Evolutionary conservation across 1,284 basidiomycete species (phyloP).

Genomic region (Trichosporon coremiiforme): DNA sequence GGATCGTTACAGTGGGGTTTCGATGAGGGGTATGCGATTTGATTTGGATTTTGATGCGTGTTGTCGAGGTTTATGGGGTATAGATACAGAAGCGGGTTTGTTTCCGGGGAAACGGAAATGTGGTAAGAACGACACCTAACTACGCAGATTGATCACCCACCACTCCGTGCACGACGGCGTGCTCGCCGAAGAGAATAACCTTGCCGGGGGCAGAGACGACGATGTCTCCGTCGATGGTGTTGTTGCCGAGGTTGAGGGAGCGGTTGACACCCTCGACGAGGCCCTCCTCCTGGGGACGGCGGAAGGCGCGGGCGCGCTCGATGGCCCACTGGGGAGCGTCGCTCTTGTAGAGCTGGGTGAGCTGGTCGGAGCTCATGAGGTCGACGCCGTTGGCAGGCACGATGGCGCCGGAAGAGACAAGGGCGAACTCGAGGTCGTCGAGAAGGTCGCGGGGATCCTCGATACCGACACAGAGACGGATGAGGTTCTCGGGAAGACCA

Average conservation of each 20-base stretch:
- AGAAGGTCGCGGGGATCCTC: slow-evolving; percentile 91
- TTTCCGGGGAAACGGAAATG: background rate
- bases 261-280: slow-evolving; percentile 44
- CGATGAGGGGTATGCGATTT: slow-evolving; percentile 9
- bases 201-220: slow-evolving; percentile 95
- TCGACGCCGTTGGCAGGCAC: slow-evolving; percentile 42
- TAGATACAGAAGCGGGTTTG: background rate
- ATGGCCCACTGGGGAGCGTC: slow-evolving; percentile 50
- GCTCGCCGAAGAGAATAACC: slow-evolving; percentile 97
- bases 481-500: slow-evolving; percentile 94
- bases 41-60: no score
- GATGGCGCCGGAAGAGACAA: slow-evolving; percentile 90
- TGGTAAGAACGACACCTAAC: slow-evolving; percentile 18
- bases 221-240: slow-evolving; percentile 59
- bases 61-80: slow-evolving; percentile 6
- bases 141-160: slow-evolving; percentile 61
- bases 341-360: slow-evolving; percentile 45
- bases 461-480: slow-evolving; percentile 97
- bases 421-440: slow-evolving; percentile 90
- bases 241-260: slow-evolving; percentile 38
- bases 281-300: slow-evolving; percentile 40
- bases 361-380: slow-evolving; percentile 36
- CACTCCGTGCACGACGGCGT: slow-evolving; percentile 97
- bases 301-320: slow-evolving; percentile 52
- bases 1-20: slow-evolving; percentile 1